These are phyloP conservation scores for Lanmaoa pseudosensibilis DNA, from an alignment of 768 basidiomycete genomes.

Conservation along the genomic window DNA sequence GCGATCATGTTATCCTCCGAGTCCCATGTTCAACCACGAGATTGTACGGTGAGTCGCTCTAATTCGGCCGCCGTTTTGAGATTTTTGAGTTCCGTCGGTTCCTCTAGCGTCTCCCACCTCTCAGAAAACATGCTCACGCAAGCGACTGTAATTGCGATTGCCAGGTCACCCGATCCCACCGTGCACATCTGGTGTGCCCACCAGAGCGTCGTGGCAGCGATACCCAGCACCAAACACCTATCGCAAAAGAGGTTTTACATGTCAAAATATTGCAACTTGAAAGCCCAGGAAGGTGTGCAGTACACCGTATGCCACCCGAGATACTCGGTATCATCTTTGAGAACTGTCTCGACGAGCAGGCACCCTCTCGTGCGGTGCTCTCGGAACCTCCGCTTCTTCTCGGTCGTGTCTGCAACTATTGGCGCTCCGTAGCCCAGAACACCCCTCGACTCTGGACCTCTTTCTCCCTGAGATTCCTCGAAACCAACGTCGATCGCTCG, in stretches of 20 bases:
- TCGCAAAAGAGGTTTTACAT: not conserved
- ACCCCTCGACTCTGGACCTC: conserved; percentile 28
- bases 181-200: not conserved
- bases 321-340: conserved; percentile 38
- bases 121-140: not conserved
- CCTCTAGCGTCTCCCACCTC: conserved; percentile 1
- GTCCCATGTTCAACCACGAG: not conserved
- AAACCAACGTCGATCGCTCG: conserved; percentile 22
- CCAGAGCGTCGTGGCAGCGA: not conserved
- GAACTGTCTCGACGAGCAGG: conserved; percentile 11
- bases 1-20: not conserved
- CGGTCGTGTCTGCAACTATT: conserved; percentile 25
- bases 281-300: not conserved
- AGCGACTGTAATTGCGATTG: not conserved
- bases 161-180: not conserved
- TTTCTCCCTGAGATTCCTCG: conserved; percentile 24
- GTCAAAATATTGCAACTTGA: not conserved
- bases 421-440: conserved; percentile 21
- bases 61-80: not conserved
- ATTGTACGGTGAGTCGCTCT: conserved; percentile 13
- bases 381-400: conserved; percentile 26
- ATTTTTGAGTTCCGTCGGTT: not conserved
- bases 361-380: not conserved
- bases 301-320: conserved; percentile 32
- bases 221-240: not conserved